Percentiles rank a stretch among this genome's conserved stretches.
Evolutionary conservation across 108 stramenopile species (phyloP).

Genomic region (Parietichytrium sp.): DNA sequence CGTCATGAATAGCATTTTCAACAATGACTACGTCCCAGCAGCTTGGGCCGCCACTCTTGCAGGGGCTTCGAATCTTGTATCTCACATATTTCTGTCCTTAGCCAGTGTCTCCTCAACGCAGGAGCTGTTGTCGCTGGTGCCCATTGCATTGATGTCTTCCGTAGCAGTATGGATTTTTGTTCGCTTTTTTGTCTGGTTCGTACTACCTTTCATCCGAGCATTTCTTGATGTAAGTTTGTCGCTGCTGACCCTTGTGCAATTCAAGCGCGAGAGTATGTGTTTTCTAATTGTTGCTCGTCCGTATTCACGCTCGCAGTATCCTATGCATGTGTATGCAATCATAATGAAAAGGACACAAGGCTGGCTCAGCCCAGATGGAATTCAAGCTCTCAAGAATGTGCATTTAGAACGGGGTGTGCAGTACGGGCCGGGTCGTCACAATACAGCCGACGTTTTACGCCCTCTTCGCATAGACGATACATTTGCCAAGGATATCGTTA

Average conservation of each 20-base stretch:
- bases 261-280: too few species aligned
- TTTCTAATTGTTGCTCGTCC: too few species aligned
- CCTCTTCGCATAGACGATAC: background rate
- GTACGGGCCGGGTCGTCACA: background rate
- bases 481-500: background rate
- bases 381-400: slow-evolving; percentile 5
- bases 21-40: background rate
- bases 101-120: background rate
- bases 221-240: too few species aligned
- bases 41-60: slow-evolving; percentile 33
- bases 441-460: background rate
- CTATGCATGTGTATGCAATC: slow-evolving; percentile 35
- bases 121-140: background rate
- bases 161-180: background rate
- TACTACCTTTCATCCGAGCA: slow-evolving; percentile 1
- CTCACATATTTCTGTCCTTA: background rate
- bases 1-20: slow-evolving; percentile 12
- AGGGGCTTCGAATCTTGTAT: background rate
- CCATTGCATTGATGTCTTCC: background rate
- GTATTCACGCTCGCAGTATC: too few species aligned
- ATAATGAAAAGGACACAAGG: background rate
- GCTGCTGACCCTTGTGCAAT: too few species aligned
- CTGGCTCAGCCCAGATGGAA: background rate
- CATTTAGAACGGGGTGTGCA: background rate
- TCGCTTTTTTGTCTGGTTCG: slow-evolving; percentile 6